Evolutionary conservation across 2,329 filamentous ascomycete species (phyloP).

Genomic region (Zymoseptoria tritici): DNA sequence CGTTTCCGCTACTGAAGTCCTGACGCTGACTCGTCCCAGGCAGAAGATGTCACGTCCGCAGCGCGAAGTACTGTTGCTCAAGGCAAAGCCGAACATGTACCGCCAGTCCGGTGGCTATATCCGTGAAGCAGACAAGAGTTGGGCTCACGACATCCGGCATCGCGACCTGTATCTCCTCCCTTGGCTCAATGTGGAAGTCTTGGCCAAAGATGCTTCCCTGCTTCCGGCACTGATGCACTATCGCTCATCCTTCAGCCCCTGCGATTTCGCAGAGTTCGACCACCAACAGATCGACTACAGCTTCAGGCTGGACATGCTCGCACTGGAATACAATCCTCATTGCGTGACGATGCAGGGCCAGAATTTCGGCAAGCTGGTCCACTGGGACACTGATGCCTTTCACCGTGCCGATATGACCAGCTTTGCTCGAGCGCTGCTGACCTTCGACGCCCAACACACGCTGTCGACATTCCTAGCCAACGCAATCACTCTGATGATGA

Average conservation of each 20-base stretch:
- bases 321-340: constrained; percentile 5
- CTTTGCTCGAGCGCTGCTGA: constrained; percentile 17
- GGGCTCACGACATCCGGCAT: not conserved
- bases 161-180: constrained; percentile 7
- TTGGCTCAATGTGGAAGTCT: constrained; percentile 9
- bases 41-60: constrained; percentile 4
- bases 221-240: constrained; percentile 13
- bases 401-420: constrained; percentile 19
- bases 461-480: constrained; percentile 14
- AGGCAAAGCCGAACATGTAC: constrained; percentile 11
- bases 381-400: constrained; percentile 9
- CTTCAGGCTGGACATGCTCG: constrained; percentile 1
- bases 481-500: constrained; percentile 7
- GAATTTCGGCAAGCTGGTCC: constrained; percentile 9
- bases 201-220: constrained; percentile 5
- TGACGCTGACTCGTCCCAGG: not conserved
- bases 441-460: constrained; percentile 19
- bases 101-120: not conserved
- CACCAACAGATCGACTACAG: constrained; percentile 1
- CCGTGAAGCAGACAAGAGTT: not conserved
- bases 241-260: constrained; percentile 4
- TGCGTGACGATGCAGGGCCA: constrained; percentile 10
- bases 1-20: too few species aligned
- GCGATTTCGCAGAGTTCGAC: constrained; percentile 13
- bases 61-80: constrained; percentile 3